These are phyloP conservation scores for Sechiopsis laciniata DNA, from an alignment of 306 rosid genomes.

Conservation along the genomic window DNA sequence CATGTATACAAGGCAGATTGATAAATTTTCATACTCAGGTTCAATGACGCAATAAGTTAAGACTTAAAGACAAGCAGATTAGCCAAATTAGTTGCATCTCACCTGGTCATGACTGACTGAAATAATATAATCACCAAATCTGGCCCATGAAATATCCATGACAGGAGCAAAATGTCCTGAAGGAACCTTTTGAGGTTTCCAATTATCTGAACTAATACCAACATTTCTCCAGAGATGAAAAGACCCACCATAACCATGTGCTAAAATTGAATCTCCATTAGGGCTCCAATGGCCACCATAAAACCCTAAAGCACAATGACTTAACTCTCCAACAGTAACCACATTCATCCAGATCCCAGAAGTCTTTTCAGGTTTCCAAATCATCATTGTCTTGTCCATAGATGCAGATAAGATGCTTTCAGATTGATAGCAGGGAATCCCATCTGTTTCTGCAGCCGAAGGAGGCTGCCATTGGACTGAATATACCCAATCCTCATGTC, in stretches of 20 bases:
- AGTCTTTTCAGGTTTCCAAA: slow-evolving; percentile 89
- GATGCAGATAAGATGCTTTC: slow-evolving; percentile 93
- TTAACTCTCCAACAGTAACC: slow-evolving; percentile 90
- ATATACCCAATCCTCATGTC: slow-evolving; percentile 99
- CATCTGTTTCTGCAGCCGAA: slow-evolving; percentile 37
- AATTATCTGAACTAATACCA: slow-evolving; percentile 46
- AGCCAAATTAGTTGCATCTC: slow-evolving; percentile 19
- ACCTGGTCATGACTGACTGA: slow-evolving; percentile 98
- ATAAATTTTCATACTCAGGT: not conserved
- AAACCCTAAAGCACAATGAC: slow-evolving; percentile 95
- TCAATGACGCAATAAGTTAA: not conserved
- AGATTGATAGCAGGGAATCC: slow-evolving; percentile 50
- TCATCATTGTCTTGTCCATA: slow-evolving; percentile 99
- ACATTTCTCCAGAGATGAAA: slow-evolving; percentile 93
- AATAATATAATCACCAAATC: slow-evolving; percentile 34
- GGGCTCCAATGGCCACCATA: slow-evolving; percentile 98
- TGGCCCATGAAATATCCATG: slow-evolving; percentile 75
- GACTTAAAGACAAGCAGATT: not conserved
- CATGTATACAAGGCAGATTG: not conserved
- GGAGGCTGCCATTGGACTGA: slow-evolving; percentile 94
- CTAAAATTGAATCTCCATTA: slow-evolving; percentile 72
- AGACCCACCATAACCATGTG: slow-evolving; percentile 96
- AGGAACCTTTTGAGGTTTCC: slow-evolving; percentile 94
- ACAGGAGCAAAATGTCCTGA: slow-evolving; percentile 94
- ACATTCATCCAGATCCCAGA: slow-evolving; percentile 99